Evolutionary conservation across 805 yeast species (phyloP).

Genomic region (Diddensiella transvaalensis): DNA sequence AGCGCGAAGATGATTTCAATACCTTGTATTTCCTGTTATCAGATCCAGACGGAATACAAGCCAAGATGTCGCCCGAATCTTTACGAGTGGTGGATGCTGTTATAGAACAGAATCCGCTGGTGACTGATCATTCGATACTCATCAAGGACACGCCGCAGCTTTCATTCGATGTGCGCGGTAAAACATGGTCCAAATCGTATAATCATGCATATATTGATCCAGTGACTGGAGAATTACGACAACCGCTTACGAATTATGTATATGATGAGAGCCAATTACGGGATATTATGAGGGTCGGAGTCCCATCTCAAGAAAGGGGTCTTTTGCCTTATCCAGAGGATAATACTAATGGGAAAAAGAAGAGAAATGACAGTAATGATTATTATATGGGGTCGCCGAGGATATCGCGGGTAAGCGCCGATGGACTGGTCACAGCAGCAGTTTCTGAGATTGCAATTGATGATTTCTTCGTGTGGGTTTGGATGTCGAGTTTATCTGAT

Average conservation of each 20-base stretch:
- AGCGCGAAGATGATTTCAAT: conserved; percentile 74
- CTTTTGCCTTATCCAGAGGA: conserved; percentile 35
- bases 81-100: conserved; percentile 48
- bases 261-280: conserved; percentile 24
- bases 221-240: conserved; percentile 27
- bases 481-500: conserved; percentile 73
- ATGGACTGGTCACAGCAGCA: conserved; percentile 37
- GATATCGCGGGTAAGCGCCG: conserved; percentile 12
- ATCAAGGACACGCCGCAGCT: conserved; percentile 23
- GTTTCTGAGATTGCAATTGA: conserved; percentile 68
- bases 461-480: conserved; percentile 88
- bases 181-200: conserved; percentile 29
- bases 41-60: conserved; percentile 47
- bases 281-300: conserved; percentile 30
- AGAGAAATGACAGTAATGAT: not conserved
- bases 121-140: conserved; percentile 23
- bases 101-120: conserved; percentile 28
- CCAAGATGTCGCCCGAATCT: conserved; percentile 69
- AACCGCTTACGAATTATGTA: conserved; percentile 30
- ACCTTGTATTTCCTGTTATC: conserved; percentile 67
- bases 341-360: conserved; percentile 12
- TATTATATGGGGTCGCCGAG: not conserved
- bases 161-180: conserved; percentile 25
- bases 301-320: conserved; percentile 26
- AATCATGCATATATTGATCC: conserved; percentile 29